A percentile compares a stretch with the other conserved stretches of the same genome.
Conservation (phyloP, 2,329 filamentous ascomycete genomes). For the Trichothecium roseum region DNA sequence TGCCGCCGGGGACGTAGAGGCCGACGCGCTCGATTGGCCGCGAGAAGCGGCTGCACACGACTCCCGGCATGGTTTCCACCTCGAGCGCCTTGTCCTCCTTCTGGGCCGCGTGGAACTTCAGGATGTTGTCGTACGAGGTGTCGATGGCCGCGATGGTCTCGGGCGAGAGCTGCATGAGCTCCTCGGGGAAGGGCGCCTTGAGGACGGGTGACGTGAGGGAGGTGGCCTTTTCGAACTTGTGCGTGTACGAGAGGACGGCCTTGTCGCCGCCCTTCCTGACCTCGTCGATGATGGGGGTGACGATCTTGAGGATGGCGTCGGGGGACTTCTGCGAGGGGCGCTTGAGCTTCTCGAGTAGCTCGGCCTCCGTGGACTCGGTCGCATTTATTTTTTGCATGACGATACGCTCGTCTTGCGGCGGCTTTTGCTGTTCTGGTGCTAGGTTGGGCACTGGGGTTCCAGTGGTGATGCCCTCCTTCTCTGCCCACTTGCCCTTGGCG, state of each 20-base stretch:
- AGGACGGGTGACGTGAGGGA: slow-evolving; percentile 83
- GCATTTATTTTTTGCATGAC: slow-evolving; percentile 74
- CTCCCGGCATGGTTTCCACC: slow-evolving; percentile 96
- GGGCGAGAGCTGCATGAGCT: slow-evolving; percentile 72
- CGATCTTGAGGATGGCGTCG: slow-evolving; percentile 86
- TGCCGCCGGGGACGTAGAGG: slow-evolving; percentile 90
- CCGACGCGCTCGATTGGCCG: slow-evolving; percentile 93
- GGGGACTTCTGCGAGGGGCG: slow-evolving; percentile 89
- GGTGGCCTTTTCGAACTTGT: slow-evolving; percentile 96
- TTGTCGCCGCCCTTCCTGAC: slow-evolving; percentile 77
- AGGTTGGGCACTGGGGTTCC: slow-evolving; percentile 14
- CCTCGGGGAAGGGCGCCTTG: slow-evolving; percentile 74
- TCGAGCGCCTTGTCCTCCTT: slow-evolving; percentile 70
- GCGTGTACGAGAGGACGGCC: slow-evolving; percentile 83
- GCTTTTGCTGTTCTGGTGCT: slow-evolving; percentile 15
- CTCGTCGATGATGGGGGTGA: slow-evolving; percentile 83
- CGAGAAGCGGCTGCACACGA: slow-evolving; percentile 86
- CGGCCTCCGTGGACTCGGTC: slow-evolving; percentile 48
- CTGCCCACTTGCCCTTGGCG: slow-evolving; percentile 86
- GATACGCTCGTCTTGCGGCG: slow-evolving; percentile 46
- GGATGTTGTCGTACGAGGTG: slow-evolving; percentile 85
- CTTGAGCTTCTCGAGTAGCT: slow-evolving; percentile 66
- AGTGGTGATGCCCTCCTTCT: slow-evolving; percentile 61
- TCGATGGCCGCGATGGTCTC: slow-evolving; percentile 93
- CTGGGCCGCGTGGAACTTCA: slow-evolving; percentile 87